Evolutionary conservation across 768 basidiomycete species (phyloP).

Genomic region (Phanerochaete carnosa): DNA sequence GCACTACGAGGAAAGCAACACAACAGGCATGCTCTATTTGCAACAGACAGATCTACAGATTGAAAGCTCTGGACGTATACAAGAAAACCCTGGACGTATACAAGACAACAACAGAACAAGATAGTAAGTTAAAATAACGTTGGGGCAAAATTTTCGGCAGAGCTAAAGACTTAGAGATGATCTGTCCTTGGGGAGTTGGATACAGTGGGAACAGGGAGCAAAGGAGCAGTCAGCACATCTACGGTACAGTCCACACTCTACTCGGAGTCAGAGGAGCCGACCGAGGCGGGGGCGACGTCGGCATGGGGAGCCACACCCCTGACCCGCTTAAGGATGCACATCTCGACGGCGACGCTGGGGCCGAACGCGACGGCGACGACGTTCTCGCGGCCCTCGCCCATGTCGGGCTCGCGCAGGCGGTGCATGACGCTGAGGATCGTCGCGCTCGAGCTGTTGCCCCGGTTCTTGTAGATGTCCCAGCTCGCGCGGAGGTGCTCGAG

Average conservation of each 20-base stretch:
- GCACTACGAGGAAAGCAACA: too few relatives aligned
- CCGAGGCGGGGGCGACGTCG: background rate
- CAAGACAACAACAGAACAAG: too few relatives aligned
- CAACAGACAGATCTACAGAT: too few relatives aligned
- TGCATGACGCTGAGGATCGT: slow-evolving; percentile 4
- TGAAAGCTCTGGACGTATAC: too few relatives aligned
- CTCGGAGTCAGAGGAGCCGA: slow-evolving; percentile 1
- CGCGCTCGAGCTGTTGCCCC: background rate
- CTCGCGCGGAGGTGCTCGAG: background rate
- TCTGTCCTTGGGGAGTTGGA: too few relatives aligned
- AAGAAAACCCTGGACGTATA: too few relatives aligned
- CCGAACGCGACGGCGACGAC: background rate
- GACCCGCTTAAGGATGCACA: background rate
- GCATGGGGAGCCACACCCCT: background rate
- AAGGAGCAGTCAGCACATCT: background rate
- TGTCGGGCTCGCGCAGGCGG: background rate
- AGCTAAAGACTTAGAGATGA: too few relatives aligned
- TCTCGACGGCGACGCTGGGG: background rate
- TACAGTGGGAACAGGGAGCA: background rate
- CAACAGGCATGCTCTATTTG: too few relatives aligned
- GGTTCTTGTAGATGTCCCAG: background rate
- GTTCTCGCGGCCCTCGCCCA: background rate
- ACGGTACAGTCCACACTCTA: background rate
- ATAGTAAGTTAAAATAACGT: too few relatives aligned
- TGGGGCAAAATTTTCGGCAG: too few relatives aligned